Evolutionary conservation across 345 rosid species (phyloP).

Genomic region (Populus simonii): DNA sequence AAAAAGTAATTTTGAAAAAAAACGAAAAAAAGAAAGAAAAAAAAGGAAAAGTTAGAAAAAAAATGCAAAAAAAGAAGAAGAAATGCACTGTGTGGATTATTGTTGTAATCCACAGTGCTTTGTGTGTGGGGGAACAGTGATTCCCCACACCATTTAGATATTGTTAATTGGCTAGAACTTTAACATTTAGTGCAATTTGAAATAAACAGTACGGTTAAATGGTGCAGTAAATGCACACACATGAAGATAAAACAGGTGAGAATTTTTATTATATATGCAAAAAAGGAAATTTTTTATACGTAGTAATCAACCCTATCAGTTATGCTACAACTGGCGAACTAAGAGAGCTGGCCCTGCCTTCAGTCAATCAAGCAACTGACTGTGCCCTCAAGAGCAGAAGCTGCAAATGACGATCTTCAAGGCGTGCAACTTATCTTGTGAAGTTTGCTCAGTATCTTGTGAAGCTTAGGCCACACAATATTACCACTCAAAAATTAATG

Average conservation of each 20-base stretch:
- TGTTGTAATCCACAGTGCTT: too few relatives aligned
- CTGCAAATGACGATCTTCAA: neutral
- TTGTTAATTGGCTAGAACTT: neutral
- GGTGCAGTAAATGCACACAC: neutral
- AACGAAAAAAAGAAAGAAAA: too few relatives aligned
- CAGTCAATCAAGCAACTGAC: neutral
- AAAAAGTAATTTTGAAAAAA: too few relatives aligned
- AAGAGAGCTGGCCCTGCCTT: neutral
- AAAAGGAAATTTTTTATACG: neutral
- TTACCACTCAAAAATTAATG: neutral
- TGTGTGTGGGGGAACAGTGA: too few relatives aligned
- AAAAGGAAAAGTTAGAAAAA: too few relatives aligned
- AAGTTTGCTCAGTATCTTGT: neutral
- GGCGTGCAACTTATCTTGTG: neutral
- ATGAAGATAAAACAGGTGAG: neutral
- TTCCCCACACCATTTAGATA: too few relatives aligned
- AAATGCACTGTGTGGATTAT: too few relatives aligned
- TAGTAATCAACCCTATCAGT: neutral
- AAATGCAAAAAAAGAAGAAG: too few relatives aligned
- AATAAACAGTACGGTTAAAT: neutral
- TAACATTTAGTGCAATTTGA: neutral
- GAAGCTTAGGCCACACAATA: neutral
- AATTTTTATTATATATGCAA: neutral
- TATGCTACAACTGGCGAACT: neutral
- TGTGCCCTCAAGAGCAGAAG: neutral